Conservation (phyloP, 345 rosid genomes). For the Salix arbutifolia region DNA sequence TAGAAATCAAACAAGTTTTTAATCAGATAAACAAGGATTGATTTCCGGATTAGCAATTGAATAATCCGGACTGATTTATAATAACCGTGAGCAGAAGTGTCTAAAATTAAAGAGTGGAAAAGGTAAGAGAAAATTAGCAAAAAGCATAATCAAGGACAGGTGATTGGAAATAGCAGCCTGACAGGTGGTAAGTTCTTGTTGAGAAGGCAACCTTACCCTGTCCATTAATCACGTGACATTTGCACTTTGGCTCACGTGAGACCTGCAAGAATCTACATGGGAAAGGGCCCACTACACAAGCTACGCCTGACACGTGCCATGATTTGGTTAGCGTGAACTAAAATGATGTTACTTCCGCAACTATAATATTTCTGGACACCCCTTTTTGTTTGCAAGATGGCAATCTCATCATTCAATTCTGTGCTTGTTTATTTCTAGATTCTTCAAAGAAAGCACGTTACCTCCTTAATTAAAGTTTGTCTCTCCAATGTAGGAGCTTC, state of each 20-base stretch:
- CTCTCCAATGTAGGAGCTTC: too few relatives aligned
- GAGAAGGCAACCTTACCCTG: neutral
- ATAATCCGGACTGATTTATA: too few relatives aligned
- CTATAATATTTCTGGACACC: constrained; percentile 8
- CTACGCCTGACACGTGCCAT: constrained; percentile 41
- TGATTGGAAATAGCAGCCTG: constrained; percentile 20
- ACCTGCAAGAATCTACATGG: constrained; percentile 21
- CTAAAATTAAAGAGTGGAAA: neutral
- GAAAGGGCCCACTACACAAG: constrained; percentile 39
- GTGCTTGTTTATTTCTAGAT: neutral
- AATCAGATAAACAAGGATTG: too few relatives aligned
- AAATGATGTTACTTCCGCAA: constrained; percentile 24
- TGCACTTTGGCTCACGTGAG: constrained; percentile 50
- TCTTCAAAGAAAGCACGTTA: too few relatives aligned
- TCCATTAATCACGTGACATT: constrained; percentile 32
- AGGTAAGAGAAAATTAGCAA: neutral
- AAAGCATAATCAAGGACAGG: constrained; percentile 16
- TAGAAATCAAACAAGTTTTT: too few relatives aligned
- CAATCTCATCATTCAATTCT: neutral
- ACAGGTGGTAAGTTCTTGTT: constrained; percentile 23
- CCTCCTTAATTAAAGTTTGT: too few relatives aligned
- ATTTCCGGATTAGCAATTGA: too few relatives aligned
- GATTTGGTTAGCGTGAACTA: constrained; percentile 9
- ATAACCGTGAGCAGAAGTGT: neutral
- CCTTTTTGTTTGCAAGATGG: neutral